phyloP scores from a whole-genome alignment of 2,329 filamentous ascomycete genomes.

The Trichoderma gracile region DNA sequence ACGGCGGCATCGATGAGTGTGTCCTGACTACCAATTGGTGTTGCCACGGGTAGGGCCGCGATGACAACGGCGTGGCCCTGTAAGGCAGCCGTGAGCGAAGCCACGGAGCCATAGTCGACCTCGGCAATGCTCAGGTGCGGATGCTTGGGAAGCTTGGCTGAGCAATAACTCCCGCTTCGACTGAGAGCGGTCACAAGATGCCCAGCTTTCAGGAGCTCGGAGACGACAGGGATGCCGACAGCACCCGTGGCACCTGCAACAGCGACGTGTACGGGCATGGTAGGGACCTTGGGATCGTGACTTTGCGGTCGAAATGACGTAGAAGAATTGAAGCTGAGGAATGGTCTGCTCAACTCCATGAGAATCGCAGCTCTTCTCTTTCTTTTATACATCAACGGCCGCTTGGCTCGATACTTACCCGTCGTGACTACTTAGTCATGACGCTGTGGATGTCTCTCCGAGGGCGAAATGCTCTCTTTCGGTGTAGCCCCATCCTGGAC shows the following conservation, averaged over 20 bases:
- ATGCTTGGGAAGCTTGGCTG: slow-evolving; percentile 1
- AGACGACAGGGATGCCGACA: not conserved
- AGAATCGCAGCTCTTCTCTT: not conserved
- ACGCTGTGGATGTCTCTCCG: not conserved
- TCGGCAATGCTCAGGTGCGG: not conserved
- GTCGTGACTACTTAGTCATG: not conserved
- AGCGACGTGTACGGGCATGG: not conserved
- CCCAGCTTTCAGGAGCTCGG: not conserved
- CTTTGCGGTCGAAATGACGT: not conserved
- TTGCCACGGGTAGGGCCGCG: not conserved
- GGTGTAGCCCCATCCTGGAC: not conserved
- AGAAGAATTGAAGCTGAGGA: not conserved
- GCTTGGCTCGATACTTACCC: not conserved
- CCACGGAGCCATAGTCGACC: slow-evolving; percentile 2
- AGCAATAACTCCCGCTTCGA: not conserved
- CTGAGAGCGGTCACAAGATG: slow-evolving; percentile 1
- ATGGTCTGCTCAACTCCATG: too few species aligned
- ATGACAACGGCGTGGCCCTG: slow-evolving; percentile 2
- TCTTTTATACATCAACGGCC: not conserved
- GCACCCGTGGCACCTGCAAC: slow-evolving; percentile 12
- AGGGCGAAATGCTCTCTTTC: not conserved
- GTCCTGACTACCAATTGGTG: not conserved
- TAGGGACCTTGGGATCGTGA: not conserved
- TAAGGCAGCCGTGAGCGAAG: not conserved
- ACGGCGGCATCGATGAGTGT: slow-evolving; percentile 6